These are phyloP conservation scores for Russula ochroleuca DNA, from an alignment of 768 basidiomycete species.

Conservation along the genomic window DNA sequence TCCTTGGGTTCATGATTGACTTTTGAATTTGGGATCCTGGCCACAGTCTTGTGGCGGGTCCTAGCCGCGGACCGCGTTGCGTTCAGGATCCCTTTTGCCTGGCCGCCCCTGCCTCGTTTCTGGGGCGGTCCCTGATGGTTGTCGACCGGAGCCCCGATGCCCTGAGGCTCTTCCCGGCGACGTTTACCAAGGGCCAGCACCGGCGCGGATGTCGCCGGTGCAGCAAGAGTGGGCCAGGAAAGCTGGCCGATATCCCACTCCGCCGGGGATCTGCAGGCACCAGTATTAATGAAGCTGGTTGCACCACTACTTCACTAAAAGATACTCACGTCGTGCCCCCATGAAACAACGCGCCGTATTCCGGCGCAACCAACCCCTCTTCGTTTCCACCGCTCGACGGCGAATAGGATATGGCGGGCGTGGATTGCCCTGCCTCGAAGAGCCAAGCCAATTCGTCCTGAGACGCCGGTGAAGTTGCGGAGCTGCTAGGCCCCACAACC, in stretches of 20 bases:
- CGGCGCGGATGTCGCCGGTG: background rate
- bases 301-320: no score
- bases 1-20: background rate
- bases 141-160: background rate
- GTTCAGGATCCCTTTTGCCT: background rate
- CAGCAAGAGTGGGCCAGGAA: no score
- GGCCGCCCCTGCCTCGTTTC: background rate
- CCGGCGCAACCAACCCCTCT: no score
- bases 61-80: background rate
- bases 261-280: no score
- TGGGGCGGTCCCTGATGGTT: background rate
- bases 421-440: background rate
- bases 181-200: background rate
- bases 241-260: no score
- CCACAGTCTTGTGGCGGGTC: background rate
- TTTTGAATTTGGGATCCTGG: background rate
- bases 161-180: background rate
- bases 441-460: background rate
- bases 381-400: no score
- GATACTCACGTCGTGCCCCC: no score
- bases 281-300: no score
- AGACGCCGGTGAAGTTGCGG: background rate
- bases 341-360: no score
- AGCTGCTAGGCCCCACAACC: background rate
- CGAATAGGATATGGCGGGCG: no score